Evolutionary conservation across 495 filamentous ascomycete genomes (phyloP).

Genomic region (Trichoderma parareesei): DNA sequence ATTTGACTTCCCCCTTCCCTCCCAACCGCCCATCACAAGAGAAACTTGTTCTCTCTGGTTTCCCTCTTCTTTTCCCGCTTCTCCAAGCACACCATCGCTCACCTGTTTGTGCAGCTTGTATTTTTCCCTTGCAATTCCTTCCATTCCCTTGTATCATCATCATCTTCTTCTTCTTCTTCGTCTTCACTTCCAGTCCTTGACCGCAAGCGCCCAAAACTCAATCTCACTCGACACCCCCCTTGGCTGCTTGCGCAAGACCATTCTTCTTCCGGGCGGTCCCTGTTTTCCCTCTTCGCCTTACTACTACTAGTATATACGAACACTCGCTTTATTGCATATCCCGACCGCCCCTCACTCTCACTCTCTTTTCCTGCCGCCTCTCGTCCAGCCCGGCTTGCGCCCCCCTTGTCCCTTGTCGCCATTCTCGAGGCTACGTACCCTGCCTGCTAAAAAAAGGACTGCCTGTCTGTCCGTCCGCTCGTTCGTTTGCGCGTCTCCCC

Average conservation of each 20-base stretch:
- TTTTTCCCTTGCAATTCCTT: background rate
- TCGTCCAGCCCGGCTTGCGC: background rate
- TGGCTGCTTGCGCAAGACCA: slow-evolving; percentile 5
- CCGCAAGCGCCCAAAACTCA: background rate
- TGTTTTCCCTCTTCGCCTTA: background rate
- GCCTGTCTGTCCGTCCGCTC: slow-evolving; percentile 12
- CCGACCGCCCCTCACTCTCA: slow-evolving; percentile 7
- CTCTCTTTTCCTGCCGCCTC: background rate
- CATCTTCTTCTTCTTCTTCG: background rate
- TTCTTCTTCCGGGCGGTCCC: slow-evolving; percentile 7
- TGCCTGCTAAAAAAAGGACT: slow-evolving; percentile 11
- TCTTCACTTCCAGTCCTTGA: background rate
- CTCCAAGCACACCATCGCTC: slow-evolving; percentile 37
- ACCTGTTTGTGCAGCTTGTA: slow-evolving; percentile 14
- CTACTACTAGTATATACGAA: background rate
- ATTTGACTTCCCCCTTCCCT: background rate
- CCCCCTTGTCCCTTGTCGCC: slow-evolving; percentile 4
- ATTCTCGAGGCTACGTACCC: background rate
- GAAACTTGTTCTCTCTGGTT: background rate
- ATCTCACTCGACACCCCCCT: background rate
- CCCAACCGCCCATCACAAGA: background rate
- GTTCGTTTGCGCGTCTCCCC: slow-evolving; percentile 13
- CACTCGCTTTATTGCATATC: slow-evolving; percentile 11
- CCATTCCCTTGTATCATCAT: too few relatives aligned
- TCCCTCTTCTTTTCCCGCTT: slow-evolving; percentile 35